Conservation (phyloP, 2,329 filamentous ascomycete species). For the Emergomyces africanus region DNA sequence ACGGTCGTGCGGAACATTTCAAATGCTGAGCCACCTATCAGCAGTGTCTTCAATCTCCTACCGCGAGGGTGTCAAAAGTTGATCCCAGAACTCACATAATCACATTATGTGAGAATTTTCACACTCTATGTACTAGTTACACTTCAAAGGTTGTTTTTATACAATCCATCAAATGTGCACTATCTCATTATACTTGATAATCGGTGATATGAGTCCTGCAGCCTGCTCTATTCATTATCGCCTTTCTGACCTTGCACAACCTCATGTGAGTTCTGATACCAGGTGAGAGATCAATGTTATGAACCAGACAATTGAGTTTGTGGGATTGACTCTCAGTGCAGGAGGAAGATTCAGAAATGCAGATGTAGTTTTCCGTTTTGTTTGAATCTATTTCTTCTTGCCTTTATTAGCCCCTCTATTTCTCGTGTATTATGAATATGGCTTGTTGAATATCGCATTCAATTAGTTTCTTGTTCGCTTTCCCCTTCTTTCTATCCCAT, state of each 20-base stretch:
- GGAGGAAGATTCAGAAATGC: background rate
- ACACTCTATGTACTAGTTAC: background rate
- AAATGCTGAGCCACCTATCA: no score
- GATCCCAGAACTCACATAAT: no score
- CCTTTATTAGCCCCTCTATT: background rate
- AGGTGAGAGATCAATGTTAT: background rate
- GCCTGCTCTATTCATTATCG: background rate
- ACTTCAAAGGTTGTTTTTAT: background rate
- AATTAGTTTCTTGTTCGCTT: no score
- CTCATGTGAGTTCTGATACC: background rate
- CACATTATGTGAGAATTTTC: background rate
- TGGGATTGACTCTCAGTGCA: background rate
- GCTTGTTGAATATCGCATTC: background rate
- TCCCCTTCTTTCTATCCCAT: no score
- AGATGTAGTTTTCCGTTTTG: background rate
- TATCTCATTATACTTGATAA: background rate
- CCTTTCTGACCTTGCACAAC: constrained; percentile 1
- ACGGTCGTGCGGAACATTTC: no score
- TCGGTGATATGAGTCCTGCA: no score
- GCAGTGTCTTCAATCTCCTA: background rate
- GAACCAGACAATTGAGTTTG: background rate
- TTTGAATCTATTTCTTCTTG: constrained; percentile 4
- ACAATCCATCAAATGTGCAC: background rate
- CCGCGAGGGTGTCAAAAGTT: no score
- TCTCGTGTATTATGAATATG: background rate